Base-by-base conservation (phyloP, 768 basidiomycete species). In the Mycena albidolilacea region DNA sequence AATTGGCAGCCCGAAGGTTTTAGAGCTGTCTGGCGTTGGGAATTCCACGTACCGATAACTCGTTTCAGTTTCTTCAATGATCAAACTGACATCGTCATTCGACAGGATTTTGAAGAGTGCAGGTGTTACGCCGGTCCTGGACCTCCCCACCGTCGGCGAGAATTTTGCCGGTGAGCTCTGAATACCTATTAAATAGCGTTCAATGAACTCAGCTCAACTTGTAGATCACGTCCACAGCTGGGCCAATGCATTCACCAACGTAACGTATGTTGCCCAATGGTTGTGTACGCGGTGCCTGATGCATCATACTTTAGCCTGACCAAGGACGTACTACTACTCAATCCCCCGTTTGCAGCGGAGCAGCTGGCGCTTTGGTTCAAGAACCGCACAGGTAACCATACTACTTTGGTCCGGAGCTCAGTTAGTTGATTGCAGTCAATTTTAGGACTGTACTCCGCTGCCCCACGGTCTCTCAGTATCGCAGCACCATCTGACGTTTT, bases 101-200 rank as follows among this genome's bases (percentile, higher is more conserved):
- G 7, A 37, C 23, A 83, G 82, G 35, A 84, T 89, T n/a, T 79
- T 90, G 43, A 71, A 81, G 21, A 78, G 80, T 3, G 87, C 86
- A 6, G 87, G 87, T 9, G 83, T 90, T 30, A 73, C 78, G 1
- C 80, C 84, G 6, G 79, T 83, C 7, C 69, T 87, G 63, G 82
- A 85, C 30, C 79, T 89, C 4, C 87, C 89, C 5, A 88, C 86
- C 43, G 87, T 90, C 19, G 89, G 90, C 1, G 81, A 82, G 62
- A 84, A 84, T 54, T 73, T 84, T n/a, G 78, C 79, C n/a, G 82
- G 82, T 82, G 39, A 8, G 41, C 2, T 21, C 14, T 30, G 2
- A 38, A 35, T 1, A 9, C 35, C 12, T 23, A 0, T 15, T 61
- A 7, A 10, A 15, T 14, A 8, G 30, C 52, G 10, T 38, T 46